Base-by-base conservation (phyloP, 805 yeast genomes). In the Candida palmyrensis region DNA sequence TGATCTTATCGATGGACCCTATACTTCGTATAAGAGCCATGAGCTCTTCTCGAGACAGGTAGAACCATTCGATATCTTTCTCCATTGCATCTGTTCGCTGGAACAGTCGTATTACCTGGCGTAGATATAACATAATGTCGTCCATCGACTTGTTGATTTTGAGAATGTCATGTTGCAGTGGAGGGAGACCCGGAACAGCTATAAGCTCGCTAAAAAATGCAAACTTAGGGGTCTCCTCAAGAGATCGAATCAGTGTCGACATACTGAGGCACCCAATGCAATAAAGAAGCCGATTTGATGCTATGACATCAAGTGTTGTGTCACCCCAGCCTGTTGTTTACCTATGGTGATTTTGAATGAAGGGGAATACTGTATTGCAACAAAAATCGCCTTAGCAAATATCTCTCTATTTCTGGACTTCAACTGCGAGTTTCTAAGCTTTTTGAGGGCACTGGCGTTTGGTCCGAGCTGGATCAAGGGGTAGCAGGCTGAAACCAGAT, bases 121-220 rank as follows among this genome's bases (percentile, higher is more conserved):
- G 33, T 28, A 62, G 38, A 38, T 52, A 55, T 15, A 35, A 35
- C n/a, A 46, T 43, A 17, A 60, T 47, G 25, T 51, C 61, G n/a
- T 48, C 59, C 11, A 57, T 39, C 2, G 50, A 43, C 24, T 53
- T 54, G 36, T 50, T 49, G 18, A 60, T 42, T 18, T 54, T 53
- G 41, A 49, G 36, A 14, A 53, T 32, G 13, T 57, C 60, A 33
- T 55, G 53, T 7, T 41, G 46, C 37, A 37, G 48, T 12, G 49
- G 25, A 13, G 11, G 17, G 6, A 26, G 35, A 2, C 43, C 25
- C 2, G 56, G 53, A 2, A 56, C 32, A 15, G 41, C 36, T 4
- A 51, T 38, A 18, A 49, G 27, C 33, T 52, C 55, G 15, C 49
- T 50, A 30, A 51, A 49, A 32, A 46, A 40, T 6, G 51, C 41